Base-by-base conservation (phyloP, 2,329 filamentous ascomycete species). In the Thelonectria rubi region DNA sequence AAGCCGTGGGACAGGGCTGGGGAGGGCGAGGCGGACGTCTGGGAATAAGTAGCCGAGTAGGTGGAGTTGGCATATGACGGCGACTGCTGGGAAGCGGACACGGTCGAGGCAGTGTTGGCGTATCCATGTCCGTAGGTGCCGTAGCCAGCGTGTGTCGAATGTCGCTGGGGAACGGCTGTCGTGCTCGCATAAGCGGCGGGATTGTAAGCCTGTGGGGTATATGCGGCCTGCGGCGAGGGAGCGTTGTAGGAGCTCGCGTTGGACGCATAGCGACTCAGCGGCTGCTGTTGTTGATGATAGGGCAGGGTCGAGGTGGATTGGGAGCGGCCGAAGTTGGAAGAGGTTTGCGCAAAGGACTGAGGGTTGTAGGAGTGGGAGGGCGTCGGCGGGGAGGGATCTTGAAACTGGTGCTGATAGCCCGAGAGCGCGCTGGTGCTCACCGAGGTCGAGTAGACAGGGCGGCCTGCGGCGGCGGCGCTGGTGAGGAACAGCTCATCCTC, bases 301-400 rank as follows among this genome's bases (percentile, higher is more conserved):
- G 84, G 82, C 26, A 84, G 68, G 43, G 78, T 77, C n/a, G 80
- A 80, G 21, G 81, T 81, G 17, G 85, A 85, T 61, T 84, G 84
- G 34, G 84, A 81, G 56, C 84, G 80, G 57, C 70, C 69, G 52
- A 74, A 77, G 52, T 60, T 60, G 50, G 68, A 62, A 8, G 70
- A 67, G 5, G 73, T 65, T 60, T 70, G 75, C 60, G 78, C 80
- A 74, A 87, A 94, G 39, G 83, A 80, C 73, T 90, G 85, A 2
- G 92, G 91, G 72, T 94, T 94, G 77, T 94, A 94, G 45, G 85
- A 76, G 50, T 81, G 79, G 24, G 79, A 78, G 15, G 81, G 77
- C 8, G 82, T 80, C 20, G 82, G 75, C 65, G 83, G 77, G 63
- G 80, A 70, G 59, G 80, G 75, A 60, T 79, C 75, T 65, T 83